Evolutionary conservation across 2,329 filamentous ascomycete genomes (phyloP).

Genomic region (Geosmithia flava): DNA sequence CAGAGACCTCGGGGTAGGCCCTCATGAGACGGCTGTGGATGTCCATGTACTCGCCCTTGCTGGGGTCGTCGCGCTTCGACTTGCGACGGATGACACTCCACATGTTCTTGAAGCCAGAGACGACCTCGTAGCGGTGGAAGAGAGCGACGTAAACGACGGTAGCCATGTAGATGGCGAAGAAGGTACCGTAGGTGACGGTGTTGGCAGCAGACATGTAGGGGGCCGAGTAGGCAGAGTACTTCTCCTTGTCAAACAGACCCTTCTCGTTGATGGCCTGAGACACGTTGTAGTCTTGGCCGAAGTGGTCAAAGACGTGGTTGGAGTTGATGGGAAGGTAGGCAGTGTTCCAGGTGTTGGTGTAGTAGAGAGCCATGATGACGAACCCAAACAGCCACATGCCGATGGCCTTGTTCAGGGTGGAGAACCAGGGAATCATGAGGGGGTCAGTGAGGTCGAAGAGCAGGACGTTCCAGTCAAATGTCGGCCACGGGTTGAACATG

Average conservation of each 20-base stretch:
- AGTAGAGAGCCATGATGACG: slow-evolving; percentile 27
- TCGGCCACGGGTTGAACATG: slow-evolving; percentile 30
- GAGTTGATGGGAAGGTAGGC: slow-evolving; percentile 34
- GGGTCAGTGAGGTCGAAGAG: slow-evolving; percentile 19
- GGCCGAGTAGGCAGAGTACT: slow-evolving; percentile 28
- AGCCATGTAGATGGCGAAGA: slow-evolving; percentile 13
- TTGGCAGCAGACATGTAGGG: slow-evolving; percentile 17
- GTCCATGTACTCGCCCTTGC: slow-evolving; percentile 8
- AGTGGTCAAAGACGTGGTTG: slow-evolving; percentile 26
- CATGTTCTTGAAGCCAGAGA: slow-evolving; percentile 10
- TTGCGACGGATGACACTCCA: slow-evolving; percentile 8
- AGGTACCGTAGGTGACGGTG: slow-evolving; percentile 16
- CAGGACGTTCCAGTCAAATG: slow-evolving; percentile 31
- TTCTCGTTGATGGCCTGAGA: slow-evolving; percentile 19
- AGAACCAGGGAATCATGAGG: slow-evolving; percentile 18
- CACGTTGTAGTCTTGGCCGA: slow-evolving; percentile 23
- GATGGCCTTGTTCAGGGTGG: slow-evolving; percentile 21
- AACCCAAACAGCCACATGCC: slow-evolving; percentile 20
- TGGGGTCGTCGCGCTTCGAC: slow-evolving; percentile 6
- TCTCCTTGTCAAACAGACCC: slow-evolving; percentile 21
- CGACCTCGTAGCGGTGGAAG: slow-evolving; percentile 11
- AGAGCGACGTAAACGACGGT: slow-evolving; percentile 12
- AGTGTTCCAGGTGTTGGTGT: slow-evolving; percentile 28
- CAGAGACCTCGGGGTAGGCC: slow-evolving; percentile 18
- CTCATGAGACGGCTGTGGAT: slow-evolving; percentile 14